phyloP scores from a whole-genome alignment of 2,329 filamentous ascomycete genomes.

The Fonsecaea nubica region DNA sequence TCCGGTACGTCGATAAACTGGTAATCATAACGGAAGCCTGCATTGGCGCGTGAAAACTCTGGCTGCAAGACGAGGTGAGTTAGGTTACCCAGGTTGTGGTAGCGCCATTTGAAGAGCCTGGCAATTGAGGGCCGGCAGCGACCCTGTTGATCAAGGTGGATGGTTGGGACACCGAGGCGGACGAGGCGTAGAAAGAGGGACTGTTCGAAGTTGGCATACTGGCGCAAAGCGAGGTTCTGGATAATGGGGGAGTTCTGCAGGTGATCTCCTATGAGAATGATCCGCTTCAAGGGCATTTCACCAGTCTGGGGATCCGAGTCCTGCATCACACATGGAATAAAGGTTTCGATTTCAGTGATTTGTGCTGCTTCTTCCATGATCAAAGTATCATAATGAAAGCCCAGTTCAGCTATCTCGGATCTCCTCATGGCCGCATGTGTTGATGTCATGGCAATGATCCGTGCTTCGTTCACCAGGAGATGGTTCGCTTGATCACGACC shows the following conservation, averaged over 20 bases:
- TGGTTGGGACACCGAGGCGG: slow-evolving; percentile 87
- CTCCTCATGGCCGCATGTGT: slow-evolving; percentile 96
- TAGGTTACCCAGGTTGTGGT: slow-evolving; percentile 76
- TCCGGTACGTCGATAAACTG: slow-evolving; percentile 96
- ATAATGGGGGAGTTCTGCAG: slow-evolving; percentile 96
- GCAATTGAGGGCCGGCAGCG: slow-evolving; percentile 87
- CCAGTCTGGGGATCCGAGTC: slow-evolving; percentile 68
- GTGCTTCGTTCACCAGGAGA: slow-evolving; percentile 91
- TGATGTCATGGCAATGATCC: slow-evolving; percentile 97
- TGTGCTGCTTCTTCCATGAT: slow-evolving; percentile 99
- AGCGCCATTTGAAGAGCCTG: slow-evolving; percentile 91
- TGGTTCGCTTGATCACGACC: slow-evolving; percentile 96
- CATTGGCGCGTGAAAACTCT: slow-evolving; percentile 82
- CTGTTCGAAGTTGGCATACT: slow-evolving; percentile 95
- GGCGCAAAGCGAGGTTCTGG: slow-evolving; percentile 89
- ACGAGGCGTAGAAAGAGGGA: slow-evolving; percentile 91
- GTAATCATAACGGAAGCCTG: slow-evolving; percentile 91
- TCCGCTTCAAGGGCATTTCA: slow-evolving; percentile 77
- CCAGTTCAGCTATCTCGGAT: slow-evolving; percentile 86
- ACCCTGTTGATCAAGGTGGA: slow-evolving; percentile 91
- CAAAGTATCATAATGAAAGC: slow-evolving; percentile 96
- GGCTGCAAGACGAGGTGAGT: slow-evolving; percentile 70
- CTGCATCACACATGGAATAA: slow-evolving; percentile 93
- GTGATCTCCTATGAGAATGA: slow-evolving; percentile 94
- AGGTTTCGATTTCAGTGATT: slow-evolving; percentile 96